Percentiles rank a stretch among this genome's conserved stretches.
Evolutionary conservation across 352 stramenopile species (phyloP).

Genomic region (Pythium volutum): DNA sequence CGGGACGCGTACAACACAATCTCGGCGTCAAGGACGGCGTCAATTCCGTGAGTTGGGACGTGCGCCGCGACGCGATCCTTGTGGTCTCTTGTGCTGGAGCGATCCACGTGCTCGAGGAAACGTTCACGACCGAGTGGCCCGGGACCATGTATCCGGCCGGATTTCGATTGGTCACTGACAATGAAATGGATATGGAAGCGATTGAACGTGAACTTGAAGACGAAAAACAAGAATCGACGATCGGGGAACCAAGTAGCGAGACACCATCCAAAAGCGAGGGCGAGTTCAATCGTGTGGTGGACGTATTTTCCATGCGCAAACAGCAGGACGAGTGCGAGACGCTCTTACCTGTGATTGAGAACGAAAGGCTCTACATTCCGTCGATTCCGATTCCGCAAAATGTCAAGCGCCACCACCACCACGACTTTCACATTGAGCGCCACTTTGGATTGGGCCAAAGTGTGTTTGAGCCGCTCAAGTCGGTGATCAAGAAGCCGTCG

Average conservation of each 20-base stretch:
- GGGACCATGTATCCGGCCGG: conserved; percentile 83
- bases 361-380: conserved; percentile 41
- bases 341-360: conserved; percentile 26
- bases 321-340: conserved; percentile 18
- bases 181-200: conserved; percentile 52
- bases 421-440: conserved; percentile 59
- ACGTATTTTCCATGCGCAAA: conserved; percentile 43
- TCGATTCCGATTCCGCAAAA: conserved; percentile 63
- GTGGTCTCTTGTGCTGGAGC: conserved; percentile 63
- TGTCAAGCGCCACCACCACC: conserved; percentile 47
- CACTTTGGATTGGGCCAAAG: conserved; percentile 71
- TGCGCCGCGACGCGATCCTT: conserved; percentile 45
- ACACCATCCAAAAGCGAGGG: neutral
- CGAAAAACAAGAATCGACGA: conserved; percentile 22
- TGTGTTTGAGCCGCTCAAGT: conserved; percentile 66
- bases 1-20: conserved; percentile 62
- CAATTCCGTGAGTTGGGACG: conserved; percentile 58
- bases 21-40: conserved; percentile 73
- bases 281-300: conserved; percentile 18
- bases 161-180: conserved; percentile 79
- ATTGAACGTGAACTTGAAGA: conserved; percentile 38
- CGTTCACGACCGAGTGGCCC: conserved; percentile 73
- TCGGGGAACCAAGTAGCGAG: neutral
- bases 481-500: conserved; percentile 39
- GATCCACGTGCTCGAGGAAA: conserved; percentile 68